phyloP scores from a whole-genome alignment of 1,139 yeast genomes.

The Hyphopichia fennica region DNA sequence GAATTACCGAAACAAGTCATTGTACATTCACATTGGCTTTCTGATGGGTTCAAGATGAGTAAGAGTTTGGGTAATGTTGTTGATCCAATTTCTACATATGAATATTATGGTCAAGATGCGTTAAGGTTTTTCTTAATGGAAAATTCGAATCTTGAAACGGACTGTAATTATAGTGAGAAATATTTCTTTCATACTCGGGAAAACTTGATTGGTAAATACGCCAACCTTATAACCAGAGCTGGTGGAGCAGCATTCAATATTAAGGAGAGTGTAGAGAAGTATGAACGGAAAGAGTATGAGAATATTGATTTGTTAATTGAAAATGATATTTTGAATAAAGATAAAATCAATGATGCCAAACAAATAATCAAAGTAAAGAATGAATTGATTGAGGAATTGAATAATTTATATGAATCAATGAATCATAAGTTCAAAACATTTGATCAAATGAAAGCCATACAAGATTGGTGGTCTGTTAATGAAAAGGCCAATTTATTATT shows the following conservation, averaged over 20 bases:
- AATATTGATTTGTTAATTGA: slow-evolving; percentile 24
- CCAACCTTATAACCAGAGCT: slow-evolving; percentile 72
- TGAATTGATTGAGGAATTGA: slow-evolving; percentile 20
- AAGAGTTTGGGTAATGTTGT: slow-evolving; percentile 95
- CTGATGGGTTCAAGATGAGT: slow-evolving; percentile 90
- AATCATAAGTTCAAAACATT: slow-evolving; percentile 43
- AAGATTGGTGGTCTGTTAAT: slow-evolving; percentile 60
- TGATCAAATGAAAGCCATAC: slow-evolving; percentile 61
- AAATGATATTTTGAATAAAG: not conserved
- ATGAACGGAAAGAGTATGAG: slow-evolving; percentile 19
- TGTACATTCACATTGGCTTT: slow-evolving; percentile 94
- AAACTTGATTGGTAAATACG: slow-evolving; percentile 76
- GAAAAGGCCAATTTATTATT: slow-evolving; percentile 65
- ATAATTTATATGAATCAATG: slow-evolving; percentile 30
- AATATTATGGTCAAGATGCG: slow-evolving; percentile 69
- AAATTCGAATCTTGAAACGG: slow-evolving; percentile 72
- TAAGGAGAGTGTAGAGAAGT: slow-evolving; percentile 37
- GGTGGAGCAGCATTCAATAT: slow-evolving; percentile 72
- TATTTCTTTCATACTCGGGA: slow-evolving; percentile 59
- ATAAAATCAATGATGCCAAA: slow-evolving; percentile 2
- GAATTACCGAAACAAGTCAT: slow-evolving; percentile 71
- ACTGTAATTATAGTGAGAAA: slow-evolving; percentile 73
- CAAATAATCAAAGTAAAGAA: slow-evolving; percentile 16
- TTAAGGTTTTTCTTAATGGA: slow-evolving; percentile 75
- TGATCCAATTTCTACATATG: slow-evolving; percentile 70